Evolutionary conservation across 106 monocot genomes (phyloP).

Genomic region (Acorus calamus): DNA sequence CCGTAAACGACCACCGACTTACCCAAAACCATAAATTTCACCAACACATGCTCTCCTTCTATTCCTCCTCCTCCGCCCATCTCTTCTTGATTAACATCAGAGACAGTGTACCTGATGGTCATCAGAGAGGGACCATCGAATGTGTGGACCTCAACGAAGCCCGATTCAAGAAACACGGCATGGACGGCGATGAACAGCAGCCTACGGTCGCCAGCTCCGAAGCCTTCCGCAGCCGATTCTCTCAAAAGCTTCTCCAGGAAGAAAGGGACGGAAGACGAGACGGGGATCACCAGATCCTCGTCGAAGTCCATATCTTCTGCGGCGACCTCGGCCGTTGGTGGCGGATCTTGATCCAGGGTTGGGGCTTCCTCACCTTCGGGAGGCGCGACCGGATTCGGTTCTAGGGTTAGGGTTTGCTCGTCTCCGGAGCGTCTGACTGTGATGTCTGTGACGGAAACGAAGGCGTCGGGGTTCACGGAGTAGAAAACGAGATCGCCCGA

Average conservation of each 20-base stretch:
- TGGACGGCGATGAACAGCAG: conserved; percentile 48
- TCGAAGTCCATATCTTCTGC: conserved; percentile 1
- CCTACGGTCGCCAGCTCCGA: conserved; percentile 18
- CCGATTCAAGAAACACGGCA: conserved; percentile 66
- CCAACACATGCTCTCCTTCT: conserved; percentile 12
- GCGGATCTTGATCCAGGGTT: background rate
- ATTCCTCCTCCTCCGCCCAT: background rate
- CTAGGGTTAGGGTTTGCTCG: background rate
- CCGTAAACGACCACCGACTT: conserved; percentile 51
- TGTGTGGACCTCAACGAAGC: conserved; percentile 26
- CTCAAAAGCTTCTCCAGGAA: conserved; percentile 41
- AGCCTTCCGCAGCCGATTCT: conserved; percentile 22
- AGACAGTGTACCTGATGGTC: conserved; percentile 37
- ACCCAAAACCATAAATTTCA: conserved; percentile 41
- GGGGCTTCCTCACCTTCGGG: background rate
- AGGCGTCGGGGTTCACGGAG: conserved; percentile 9
- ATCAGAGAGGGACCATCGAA: conserved; percentile 12
- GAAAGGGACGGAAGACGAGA: conserved; percentile 23
- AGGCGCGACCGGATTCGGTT: background rate
- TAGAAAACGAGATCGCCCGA: conserved; percentile 72
- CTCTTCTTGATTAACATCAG: conserved; percentile 12
- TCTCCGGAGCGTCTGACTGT: background rate
- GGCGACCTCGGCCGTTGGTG: background rate
- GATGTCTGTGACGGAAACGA: background rate
- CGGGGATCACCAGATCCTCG: conserved; percentile 1